These are phyloP conservation scores for Pleoardoris graminearum DNA, from an alignment of 2,329 filamentous ascomycete genomes.

Conservation along the genomic window DNA sequence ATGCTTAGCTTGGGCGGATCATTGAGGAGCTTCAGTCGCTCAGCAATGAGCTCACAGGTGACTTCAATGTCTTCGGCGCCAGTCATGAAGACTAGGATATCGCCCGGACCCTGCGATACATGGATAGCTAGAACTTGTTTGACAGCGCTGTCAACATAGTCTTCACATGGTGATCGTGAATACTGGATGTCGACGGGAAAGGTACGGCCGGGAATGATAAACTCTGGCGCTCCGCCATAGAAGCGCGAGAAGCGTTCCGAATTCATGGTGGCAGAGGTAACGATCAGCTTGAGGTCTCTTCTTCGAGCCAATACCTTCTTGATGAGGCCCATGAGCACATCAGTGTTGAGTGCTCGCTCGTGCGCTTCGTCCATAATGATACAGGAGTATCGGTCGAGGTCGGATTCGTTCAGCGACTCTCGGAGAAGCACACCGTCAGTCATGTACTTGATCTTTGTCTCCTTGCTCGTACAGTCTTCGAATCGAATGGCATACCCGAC, in stretches of 20 bases:
- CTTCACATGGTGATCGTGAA: constrained; percentile 90
- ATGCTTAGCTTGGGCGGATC: constrained; percentile 95
- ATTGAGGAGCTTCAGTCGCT: constrained; percentile 84
- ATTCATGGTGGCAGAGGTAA: constrained; percentile 99
- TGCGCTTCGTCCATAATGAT: constrained; percentile 99
- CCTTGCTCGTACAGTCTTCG: constrained; percentile 94
- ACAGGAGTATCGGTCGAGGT: constrained; percentile 94
- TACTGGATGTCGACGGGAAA: constrained; percentile 98
- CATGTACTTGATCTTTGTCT: constrained; percentile 98
- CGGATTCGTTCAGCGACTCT: constrained; percentile 89
- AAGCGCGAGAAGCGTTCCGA: constrained; percentile 94
- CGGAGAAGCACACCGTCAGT: constrained; percentile 93
- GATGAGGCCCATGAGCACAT: constrained; percentile 95
- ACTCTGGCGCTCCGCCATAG: constrained; percentile 93
- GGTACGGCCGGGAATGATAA: constrained; percentile 91
- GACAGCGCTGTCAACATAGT: constrained; percentile 96
- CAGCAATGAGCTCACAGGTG: constrained; percentile 90
- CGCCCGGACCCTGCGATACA: constrained; percentile 87
- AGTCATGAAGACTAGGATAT: constrained; percentile 99
- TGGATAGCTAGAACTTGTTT: constrained; percentile 96
- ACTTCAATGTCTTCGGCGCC: constrained; percentile 98
- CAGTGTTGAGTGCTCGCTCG: constrained; percentile 93
- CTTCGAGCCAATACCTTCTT: constrained; percentile 93
- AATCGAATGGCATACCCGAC: constrained; percentile 98
- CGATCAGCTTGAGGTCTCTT: constrained; percentile 91